Evolutionary conservation across 768 basidiomycete species (phyloP).

Genomic region (Galerina marginata): DNA sequence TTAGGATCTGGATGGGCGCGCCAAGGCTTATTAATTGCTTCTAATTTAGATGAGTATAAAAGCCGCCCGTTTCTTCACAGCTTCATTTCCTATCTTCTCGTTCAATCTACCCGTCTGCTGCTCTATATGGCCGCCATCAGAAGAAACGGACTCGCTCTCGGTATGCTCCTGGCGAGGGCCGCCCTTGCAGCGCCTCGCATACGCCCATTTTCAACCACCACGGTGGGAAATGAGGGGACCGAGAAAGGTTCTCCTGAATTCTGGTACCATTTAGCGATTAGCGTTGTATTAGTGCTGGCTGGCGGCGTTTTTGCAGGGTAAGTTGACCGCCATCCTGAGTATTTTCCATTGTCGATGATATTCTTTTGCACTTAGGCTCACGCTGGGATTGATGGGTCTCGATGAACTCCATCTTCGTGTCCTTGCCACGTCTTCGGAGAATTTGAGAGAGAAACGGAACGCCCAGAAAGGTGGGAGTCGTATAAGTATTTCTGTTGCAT

Average conservation of each 20-base stretch:
- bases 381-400: conserved; percentile 93
- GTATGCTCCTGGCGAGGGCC: conserved; percentile 16
- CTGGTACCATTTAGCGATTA: conserved; percentile 74
- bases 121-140: conserved; percentile 16
- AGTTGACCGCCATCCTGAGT: conserved; percentile 23
- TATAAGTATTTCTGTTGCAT: not conserved
- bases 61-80: not conserved
- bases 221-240: conserved; percentile 14
- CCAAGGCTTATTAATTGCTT: not conserved
- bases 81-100: not conserved
- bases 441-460: conserved; percentile 66
- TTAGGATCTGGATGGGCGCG: not conserved
- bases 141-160: conserved; percentile 21
- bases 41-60: not conserved
- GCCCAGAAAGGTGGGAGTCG: conserved; percentile 64
- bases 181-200: conserved; percentile 16
- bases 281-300: conserved; percentile 70
- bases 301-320: conserved; percentile 95
- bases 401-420: conserved; percentile 92
- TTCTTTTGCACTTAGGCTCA: conserved; percentile 56
- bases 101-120: not conserved
- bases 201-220: conserved; percentile 5
- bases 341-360: not conserved
- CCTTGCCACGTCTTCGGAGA: conserved; percentile 78
- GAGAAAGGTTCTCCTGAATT: conserved; percentile 54